Base-by-base conservation (phyloP, 371 early-diverging fungal species). In the Saksenaea vasiformis region DNA sequence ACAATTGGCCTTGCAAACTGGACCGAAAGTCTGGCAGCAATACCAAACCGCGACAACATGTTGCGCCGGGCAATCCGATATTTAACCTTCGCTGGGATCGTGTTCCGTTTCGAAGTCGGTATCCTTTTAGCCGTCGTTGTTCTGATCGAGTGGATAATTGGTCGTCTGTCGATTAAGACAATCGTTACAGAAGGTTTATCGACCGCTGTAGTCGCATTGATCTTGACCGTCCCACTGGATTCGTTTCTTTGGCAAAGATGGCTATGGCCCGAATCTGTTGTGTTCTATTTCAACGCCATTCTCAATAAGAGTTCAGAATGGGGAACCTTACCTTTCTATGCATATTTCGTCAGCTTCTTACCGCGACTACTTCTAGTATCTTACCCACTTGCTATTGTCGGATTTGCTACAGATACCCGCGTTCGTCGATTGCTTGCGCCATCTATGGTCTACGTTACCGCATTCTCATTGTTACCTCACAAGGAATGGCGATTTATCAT, bases 401-500 rank as follows among this genome's bases (percentile, higher is more conserved):
- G 81, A 3, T 74, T 69, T 31, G 28, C 77, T 9, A 56, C 62
- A 0, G 70, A 86, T 64, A 62, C 17, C 3, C 78, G 83, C 14
- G 72, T 82, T 15, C 74, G 88, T 26, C 80, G 85, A 10, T 72
- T 90, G 26, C 67, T 91, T 19, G 44, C 73, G 5, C 91, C 94
- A 0, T 71, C 79, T 4, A 26, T 85, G 5, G 66, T 78, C 14
- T 94, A 88, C 67, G 77, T 92, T 5, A 56, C 62, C 11, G 17
- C 87, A 0, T 93, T 95, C 64, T 94, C 95, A 11, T 72, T 81
- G 24, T 76, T 96, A 22, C 88, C 88, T 3, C 99, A 99, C 76
- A 99, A 99, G 76, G 99, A 99, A 71, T 96, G 96, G 96, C 84
- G 99, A 14, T 99, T 99, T 70, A 85, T 98, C 5, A 68, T 98